These are phyloP conservation scores for Colletotrichum sp. DNA, from an alignment of 2,329 filamentous ascomycete species.

Conservation along the genomic window DNA sequence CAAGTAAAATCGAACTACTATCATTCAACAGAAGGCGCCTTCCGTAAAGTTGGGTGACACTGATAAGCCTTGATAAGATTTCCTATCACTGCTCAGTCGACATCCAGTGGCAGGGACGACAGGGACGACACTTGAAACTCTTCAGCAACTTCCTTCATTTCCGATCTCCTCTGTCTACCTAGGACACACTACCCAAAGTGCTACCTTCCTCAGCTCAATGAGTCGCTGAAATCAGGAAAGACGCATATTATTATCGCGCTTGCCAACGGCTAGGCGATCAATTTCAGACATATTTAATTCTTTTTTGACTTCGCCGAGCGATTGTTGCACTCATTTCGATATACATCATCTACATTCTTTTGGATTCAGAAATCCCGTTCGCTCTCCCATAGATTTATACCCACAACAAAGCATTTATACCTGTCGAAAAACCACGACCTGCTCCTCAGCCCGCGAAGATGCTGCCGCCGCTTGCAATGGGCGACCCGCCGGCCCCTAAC, in stretches of 20 bases:
- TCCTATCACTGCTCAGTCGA: rapidly evolving
- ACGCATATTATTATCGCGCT: neutral
- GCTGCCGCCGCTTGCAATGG: neutral
- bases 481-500: neutral
- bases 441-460: neutral
- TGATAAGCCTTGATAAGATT: neutral
- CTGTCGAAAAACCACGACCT: neutral
- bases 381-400: neutral
- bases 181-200: too few relatives aligned
- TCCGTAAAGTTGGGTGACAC: rapidly evolving
- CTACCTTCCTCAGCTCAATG: neutral
- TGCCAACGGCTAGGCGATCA: rapidly evolving
- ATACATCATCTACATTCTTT: neutral
- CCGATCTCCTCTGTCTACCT: neutral
- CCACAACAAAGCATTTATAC: neutral
- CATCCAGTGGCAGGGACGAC: neutral
- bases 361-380: neutral
- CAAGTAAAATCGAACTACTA: too few relatives aligned
- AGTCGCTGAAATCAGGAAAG: neutral
- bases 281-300: neutral
- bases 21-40: neutral
- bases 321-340: neutral
- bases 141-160: neutral
- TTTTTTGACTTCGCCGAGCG: neutral
- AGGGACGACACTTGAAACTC: neutral